Conservation (phyloP, 139 green algal species). For the Nannochloris sp. region DNA sequence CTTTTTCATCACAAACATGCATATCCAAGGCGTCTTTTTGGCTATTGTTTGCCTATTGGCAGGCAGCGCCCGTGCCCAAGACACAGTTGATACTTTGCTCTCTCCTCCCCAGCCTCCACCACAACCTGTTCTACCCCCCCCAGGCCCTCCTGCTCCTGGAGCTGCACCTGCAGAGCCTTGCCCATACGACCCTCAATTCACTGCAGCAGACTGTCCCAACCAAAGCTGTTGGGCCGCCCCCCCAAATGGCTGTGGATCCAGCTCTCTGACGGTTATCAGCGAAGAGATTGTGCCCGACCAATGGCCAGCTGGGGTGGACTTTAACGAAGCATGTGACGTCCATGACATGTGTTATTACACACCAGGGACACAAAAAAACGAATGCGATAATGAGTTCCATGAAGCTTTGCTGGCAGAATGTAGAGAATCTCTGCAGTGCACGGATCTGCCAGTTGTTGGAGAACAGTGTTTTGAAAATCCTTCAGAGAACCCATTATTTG, state of each 20-base stretch:
- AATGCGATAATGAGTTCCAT: conserved; percentile 6
- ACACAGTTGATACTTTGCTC: too few species aligned
- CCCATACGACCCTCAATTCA: conserved; percentile 4
- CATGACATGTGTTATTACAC: conserved; percentile 16
- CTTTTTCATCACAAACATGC: too few species aligned
- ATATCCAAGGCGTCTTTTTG: too few species aligned
- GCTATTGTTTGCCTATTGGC: too few species aligned
- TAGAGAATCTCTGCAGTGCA: neutral
- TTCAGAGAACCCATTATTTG: neutral
- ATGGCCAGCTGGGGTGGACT: conserved; percentile 3
- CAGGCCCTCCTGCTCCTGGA: too few species aligned
- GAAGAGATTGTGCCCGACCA: conserved; percentile 9
- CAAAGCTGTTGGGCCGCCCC: conserved; percentile 1
- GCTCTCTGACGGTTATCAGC: neutral
- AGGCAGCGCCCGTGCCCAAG: too few species aligned
- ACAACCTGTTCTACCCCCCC: too few species aligned
- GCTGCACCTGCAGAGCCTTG: neutral
- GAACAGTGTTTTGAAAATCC: neutral
- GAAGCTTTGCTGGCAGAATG: conserved; percentile 9
- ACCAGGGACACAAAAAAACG: neutral
- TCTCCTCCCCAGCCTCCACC: too few species aligned
- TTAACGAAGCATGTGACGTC: neutral
- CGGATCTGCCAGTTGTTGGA: neutral
- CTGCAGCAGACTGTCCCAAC: conserved; percentile 10
- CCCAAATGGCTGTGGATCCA: conserved; percentile 17